Evolutionary conservation across 2,329 filamentous ascomycete species (phyloP), one percentile per base, ranked within the genome.

Genomic region (Aspergillus neotritici): DNA sequence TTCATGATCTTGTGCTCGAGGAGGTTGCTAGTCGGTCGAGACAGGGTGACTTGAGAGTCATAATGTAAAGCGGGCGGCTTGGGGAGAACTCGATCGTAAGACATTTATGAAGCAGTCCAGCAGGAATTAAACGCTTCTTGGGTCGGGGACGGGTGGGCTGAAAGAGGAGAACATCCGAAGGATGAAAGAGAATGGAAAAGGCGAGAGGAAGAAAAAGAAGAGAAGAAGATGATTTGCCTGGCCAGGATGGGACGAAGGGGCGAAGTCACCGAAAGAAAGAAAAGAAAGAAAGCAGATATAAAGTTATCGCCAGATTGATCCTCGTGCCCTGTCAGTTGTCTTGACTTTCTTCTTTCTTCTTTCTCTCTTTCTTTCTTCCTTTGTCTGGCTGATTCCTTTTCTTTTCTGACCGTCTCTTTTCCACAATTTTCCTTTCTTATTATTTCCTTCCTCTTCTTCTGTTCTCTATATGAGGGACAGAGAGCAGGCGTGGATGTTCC

Each of bases 31-130:
- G 57, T 54, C 11, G 56, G 52, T 53, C 64, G 59, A 37, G 63
- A 51, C 31, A 61, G 39, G 42, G 57, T 52, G 48, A 60, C 59
- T 50, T 58, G 57, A 53, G 59, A 46, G 41, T 69, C 66, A 65
- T 70, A 58, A 47, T 63, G 64, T 43, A 73, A 56, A 52, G 65
- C 63, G 54, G 62, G 53, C 43, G 69, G 68, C 43, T 64, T 64
- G 46, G 69, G 70, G 29, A 73, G 67, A 43, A 72, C 66, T 65
- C 70, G 68, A 57, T 73, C 68, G 61, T 67, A 72, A 66, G 69
- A 71, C 67, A 72, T 72, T 61, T 60, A 62, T 56, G 53, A 57
- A 49, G 21, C 21, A 25, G 41, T 44, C 16, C 35, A 34, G 44
- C 35, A 46, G 37, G 25, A 43, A 30, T 14, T 31, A 35, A 37